Evolutionary conservation across 1,284 basidiomycete genomes (phyloP).

Genomic region (Ceratobasidium sp.): DNA sequence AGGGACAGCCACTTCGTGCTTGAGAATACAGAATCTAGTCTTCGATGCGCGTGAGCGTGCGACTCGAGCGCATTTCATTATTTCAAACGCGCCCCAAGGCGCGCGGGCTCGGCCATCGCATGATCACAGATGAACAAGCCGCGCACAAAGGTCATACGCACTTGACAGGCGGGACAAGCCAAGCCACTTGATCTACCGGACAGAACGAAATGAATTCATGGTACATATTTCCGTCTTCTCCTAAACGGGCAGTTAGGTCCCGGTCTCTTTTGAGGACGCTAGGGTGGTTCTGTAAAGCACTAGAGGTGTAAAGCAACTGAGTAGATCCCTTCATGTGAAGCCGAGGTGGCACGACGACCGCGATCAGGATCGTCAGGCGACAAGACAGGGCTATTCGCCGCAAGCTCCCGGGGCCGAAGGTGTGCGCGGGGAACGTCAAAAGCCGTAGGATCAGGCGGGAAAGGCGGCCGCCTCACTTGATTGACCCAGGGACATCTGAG

Average conservation of each 20-base stretch:
- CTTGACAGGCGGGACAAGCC: background rate
- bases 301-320: no score
- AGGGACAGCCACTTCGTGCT: background rate
- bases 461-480: background rate
- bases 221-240: background rate
- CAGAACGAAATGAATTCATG: no score
- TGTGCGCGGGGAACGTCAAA: background rate
- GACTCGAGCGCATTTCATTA: background rate
- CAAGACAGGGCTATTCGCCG: background rate
- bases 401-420: background rate
- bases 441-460: conserved; percentile 5
- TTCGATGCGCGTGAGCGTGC: background rate
- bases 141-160: background rate
- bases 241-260: background rate
- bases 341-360: background rate
- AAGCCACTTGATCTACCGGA: no score
- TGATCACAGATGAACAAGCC: background rate
- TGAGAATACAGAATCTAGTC: background rate
- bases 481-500: background rate
- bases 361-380: background rate
- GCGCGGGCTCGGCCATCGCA: no score
- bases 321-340: background rate
- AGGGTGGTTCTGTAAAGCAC: background rate
- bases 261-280: background rate
- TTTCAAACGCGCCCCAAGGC: no score